Evolutionary conservation across 805 yeast genomes (phyloP).

Genomic region (Suhomyces faveliae): DNA sequence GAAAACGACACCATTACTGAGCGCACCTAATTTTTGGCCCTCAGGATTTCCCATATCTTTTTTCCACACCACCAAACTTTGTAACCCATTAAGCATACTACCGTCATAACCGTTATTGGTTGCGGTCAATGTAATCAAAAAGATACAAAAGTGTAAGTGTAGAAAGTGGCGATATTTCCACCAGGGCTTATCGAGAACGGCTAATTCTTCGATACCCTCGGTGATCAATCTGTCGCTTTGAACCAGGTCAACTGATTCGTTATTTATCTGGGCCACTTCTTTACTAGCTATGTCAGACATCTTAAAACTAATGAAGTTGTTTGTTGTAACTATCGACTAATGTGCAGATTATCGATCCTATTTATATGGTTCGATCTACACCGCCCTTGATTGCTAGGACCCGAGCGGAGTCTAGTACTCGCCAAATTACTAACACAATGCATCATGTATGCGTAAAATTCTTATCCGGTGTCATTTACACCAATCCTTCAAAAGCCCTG

Average conservation of each 20-base stretch:
- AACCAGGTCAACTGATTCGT: conserved; percentile 2
- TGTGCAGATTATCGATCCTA: neutral
- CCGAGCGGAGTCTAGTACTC: no score
- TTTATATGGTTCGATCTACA: neutral
- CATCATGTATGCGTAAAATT: no score
- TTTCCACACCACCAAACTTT: conserved; percentile 43
- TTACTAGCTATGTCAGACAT: conserved; percentile 3
- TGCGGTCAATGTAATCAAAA: conserved; percentile 45
- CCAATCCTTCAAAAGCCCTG: no score
- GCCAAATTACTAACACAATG: no score
- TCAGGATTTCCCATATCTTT: conserved; percentile 28
- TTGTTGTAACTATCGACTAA: no score
- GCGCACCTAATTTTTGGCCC: conserved; percentile 22
- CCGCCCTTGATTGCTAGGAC: no score
- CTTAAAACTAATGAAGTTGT: neutral
- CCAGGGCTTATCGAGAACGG: conserved; percentile 24
- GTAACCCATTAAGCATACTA: conserved; percentile 49
- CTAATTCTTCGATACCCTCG: conserved; percentile 5
- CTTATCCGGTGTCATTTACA: no score
- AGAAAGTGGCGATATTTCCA: conserved; percentile 37
- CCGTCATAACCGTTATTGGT: conserved; percentile 38
- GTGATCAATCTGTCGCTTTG: neutral
- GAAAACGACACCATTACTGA: conserved; percentile 24
- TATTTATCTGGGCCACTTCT: neutral
- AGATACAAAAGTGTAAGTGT: conserved; percentile 34